Evolutionary conservation across 1,284 basidiomycete genomes (phyloP).

Genomic region (Cryptococcus sp.): DNA sequence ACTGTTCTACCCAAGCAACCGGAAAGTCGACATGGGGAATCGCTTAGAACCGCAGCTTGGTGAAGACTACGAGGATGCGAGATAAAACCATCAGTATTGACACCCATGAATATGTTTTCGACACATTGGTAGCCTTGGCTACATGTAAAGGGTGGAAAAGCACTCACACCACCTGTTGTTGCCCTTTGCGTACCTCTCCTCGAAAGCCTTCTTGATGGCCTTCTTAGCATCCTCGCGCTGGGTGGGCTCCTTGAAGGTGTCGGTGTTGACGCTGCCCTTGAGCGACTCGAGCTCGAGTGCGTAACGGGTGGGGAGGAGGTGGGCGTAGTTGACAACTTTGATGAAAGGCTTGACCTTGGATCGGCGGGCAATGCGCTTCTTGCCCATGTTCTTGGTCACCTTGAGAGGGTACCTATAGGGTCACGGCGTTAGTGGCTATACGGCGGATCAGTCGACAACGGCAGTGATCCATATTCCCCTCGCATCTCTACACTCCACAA

Average conservation of each 20-base stretch:
- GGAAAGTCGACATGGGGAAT: background rate
- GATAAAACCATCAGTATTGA: background rate
- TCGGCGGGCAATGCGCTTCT: slow-evolving; percentile 85
- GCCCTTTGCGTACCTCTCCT: slow-evolving; percentile 85
- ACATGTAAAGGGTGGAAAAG: background rate
- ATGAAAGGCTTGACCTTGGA: slow-evolving; percentile 98
- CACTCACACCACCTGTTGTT: slow-evolving; percentile 84
- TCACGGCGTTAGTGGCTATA: background rate
- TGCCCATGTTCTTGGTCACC: slow-evolving; percentile 93
- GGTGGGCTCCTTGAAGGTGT: slow-evolving; percentile 94
- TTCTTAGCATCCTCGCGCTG: slow-evolving; percentile 93
- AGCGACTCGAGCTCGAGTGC: slow-evolving; percentile 88
- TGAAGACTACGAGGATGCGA: slow-evolving; percentile 29
- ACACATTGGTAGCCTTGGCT: background rate
- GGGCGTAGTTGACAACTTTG: slow-evolving; percentile 97
- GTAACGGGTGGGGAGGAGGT: slow-evolving; percentile 97
- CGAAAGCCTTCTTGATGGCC: slow-evolving; percentile 89
- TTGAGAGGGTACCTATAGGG: slow-evolving; percentile 78
- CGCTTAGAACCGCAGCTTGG: slow-evolving; percentile 43
- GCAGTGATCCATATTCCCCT: too few species aligned
- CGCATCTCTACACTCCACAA: too few species aligned
- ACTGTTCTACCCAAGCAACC: background rate
- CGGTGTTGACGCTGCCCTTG: slow-evolving; percentile 76
- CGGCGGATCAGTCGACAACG: background rate
- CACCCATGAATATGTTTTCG: background rate